A percentile compares a stretch with the other conserved stretches of the same genome.
phyloP scores from a whole-genome alignment of 2,329 filamentous ascomycete genomes.

The Penicillium sclerotigenum region DNA sequence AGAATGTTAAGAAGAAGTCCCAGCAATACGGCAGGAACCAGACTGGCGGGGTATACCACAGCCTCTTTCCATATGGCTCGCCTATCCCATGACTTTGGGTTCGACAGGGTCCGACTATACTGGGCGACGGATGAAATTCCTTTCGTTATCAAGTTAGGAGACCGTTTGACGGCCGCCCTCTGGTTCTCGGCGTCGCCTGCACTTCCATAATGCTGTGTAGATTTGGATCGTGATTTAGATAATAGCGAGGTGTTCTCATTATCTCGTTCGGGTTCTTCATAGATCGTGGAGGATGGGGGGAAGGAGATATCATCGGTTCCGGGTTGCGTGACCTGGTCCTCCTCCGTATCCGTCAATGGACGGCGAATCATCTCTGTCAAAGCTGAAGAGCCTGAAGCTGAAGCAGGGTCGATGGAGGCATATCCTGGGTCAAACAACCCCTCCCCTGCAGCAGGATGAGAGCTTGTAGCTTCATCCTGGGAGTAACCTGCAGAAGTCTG shows the following conservation, averaged over 20 bases:
- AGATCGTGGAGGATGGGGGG: constrained; percentile 15
- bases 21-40: constrained; percentile 80
- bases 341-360: constrained; percentile 32
- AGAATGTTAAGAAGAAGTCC: constrained; percentile 88
- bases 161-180: constrained; percentile 7
- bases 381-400: constrained; percentile 44
- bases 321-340: constrained; percentile 16
- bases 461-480: constrained; percentile 17
- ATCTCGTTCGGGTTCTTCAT: constrained; percentile 27
- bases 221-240: constrained; percentile 28
- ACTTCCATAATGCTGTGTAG: constrained; percentile 31
- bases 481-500: constrained; percentile 5
- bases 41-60: constrained; percentile 65
- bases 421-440: constrained; percentile 15
- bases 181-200: constrained; percentile 34
- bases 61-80: constrained; percentile 62
- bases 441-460: constrained; percentile 12
- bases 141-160: constrained; percentile 13
- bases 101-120: constrained; percentile 42
- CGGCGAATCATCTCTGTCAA: constrained; percentile 52
- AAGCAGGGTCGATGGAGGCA: constrained; percentile 20
- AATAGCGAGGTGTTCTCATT: constrained; percentile 40
- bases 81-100: constrained; percentile 70
- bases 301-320: constrained; percentile 18
- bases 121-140: constrained; percentile 21